Conservation (phyloP, 1,284 basidiomycete species). For the Trichosporon coremiiforme region DNA sequence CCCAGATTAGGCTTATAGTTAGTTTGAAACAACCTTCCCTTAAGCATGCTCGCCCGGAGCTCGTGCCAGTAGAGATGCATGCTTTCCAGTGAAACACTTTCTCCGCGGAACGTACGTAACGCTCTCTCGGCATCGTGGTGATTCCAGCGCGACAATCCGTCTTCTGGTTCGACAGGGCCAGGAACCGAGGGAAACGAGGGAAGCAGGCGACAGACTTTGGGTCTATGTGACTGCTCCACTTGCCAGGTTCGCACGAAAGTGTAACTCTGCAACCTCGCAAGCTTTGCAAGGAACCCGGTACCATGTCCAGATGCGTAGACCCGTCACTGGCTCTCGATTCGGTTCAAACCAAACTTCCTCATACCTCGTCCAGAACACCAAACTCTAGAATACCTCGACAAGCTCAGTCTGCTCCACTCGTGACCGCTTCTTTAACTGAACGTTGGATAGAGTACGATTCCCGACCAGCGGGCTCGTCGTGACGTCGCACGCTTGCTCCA, state of each 20-base stretch:
- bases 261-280: not conserved
- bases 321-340: not conserved
- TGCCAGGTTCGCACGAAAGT: not conserved
- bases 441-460: not conserved
- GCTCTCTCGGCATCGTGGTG: not conserved
- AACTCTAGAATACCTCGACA: too few relatives aligned
- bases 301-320: not conserved
- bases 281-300: not conserved
- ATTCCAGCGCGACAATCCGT: constrained; percentile 9
- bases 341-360: not conserved
- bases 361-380: not conserved
- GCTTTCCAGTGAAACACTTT: not conserved
- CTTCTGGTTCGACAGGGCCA: not conserved
- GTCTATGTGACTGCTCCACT: not conserved
- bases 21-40: constrained; percentile 6
- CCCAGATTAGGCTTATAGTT: constrained; percentile 1
- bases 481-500: not conserved
- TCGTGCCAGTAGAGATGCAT: not conserved
- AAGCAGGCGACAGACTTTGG: too few relatives aligned
- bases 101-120: constrained; percentile 15
- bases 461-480: not conserved
- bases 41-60: not conserved
- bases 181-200: not conserved
- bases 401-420: not conserved
- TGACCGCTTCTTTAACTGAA: not conserved